Evolutionary conservation across 2,329 filamentous ascomycete genomes (phyloP), one percentile per base, ranked within the genome.

Genomic region (Fusarium illudens): DNA sequence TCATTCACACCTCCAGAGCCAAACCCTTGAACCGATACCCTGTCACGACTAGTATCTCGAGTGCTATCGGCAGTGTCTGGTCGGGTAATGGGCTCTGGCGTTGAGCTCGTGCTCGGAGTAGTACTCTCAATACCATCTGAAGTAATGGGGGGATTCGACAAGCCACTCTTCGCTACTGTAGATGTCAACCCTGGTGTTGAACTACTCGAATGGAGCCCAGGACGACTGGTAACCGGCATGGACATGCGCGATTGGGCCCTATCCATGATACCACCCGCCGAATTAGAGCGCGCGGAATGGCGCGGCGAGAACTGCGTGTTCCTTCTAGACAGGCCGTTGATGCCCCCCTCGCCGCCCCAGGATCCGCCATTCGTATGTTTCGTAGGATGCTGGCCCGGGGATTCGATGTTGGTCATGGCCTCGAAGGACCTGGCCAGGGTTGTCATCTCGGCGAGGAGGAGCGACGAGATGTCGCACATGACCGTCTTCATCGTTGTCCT

Each of bases 401-500:
- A 94, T 65, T 95, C 92, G 62, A 97, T 89, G 4, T 87, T 89
- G 4, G 90, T 89, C 80, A 92, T 86, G 25, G 82, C 90, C 77
- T 94, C 91, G 59, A 92, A 87, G 0, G 87, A 91, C 72, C 87
- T 92, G 60, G 91, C 91, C 61, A 93, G 83, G 1, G 87, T 88
- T 29, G 90, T 91, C 85, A 95, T 89, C 78, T 93, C 92, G 19
- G 90, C 90, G 20, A 95, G 82, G 48, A 95, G 78, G 54, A 92
- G 75, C 12, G 91, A 90, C 4, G 91, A 92, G 58, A 94, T 86
- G 76, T 93, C 90, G 74, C 91, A 93, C 87, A 95, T 90, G 73
- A 92, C 85, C 0, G 91, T 92, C 79, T 92, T 93, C 77, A 94
- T 89, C 2, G 93, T 96, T 2, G 93, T 96, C 50, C 88, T 86